phyloP scores from a whole-genome alignment of 306 rosid genomes.

The Dryas drummondii region DNA sequence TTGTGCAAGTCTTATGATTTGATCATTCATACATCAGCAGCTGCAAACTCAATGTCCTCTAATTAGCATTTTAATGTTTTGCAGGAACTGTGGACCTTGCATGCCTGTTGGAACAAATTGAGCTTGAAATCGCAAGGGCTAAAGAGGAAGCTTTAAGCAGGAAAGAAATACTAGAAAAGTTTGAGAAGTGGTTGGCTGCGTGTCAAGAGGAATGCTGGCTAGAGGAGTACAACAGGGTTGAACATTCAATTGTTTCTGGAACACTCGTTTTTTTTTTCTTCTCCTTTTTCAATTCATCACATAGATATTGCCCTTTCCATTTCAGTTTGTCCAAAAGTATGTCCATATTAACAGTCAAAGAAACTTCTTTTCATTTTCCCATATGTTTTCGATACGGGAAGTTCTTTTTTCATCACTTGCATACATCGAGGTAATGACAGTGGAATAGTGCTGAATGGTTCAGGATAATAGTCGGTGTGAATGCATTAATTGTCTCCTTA shows the following conservation, averaged over 20 bases:
- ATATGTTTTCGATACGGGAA: not conserved
- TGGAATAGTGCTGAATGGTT: not conserved
- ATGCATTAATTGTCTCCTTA: not conserved
- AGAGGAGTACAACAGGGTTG: slow-evolving; percentile 84
- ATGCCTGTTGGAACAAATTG: slow-evolving; percentile 49
- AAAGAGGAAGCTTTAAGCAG: slow-evolving; percentile 66
- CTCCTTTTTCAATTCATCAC: not conserved
- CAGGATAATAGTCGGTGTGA: not conserved
- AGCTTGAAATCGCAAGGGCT: slow-evolving; percentile 48
- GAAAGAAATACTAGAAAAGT: slow-evolving; percentile 73
- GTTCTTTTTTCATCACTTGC: not conserved
- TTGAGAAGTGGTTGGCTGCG: slow-evolving; percentile 74
- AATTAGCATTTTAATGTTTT: not conserved
- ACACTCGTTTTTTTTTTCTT: not conserved
- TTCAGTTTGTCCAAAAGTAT: not conserved
- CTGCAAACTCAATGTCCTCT: not conserved
- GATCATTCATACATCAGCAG: not conserved
- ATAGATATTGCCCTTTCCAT: not conserved
- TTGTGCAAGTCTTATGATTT: not conserved
- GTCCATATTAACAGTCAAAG: not conserved
- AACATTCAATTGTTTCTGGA: not conserved
- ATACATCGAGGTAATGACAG: not conserved
- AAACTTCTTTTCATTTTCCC: not conserved
- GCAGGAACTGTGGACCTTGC: slow-evolving; percentile 46
- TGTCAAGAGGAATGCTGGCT: slow-evolving; percentile 83